Conservation (phyloP, 495 filamentous ascomycete species). For the Aspergillus mulundensis region DNA sequence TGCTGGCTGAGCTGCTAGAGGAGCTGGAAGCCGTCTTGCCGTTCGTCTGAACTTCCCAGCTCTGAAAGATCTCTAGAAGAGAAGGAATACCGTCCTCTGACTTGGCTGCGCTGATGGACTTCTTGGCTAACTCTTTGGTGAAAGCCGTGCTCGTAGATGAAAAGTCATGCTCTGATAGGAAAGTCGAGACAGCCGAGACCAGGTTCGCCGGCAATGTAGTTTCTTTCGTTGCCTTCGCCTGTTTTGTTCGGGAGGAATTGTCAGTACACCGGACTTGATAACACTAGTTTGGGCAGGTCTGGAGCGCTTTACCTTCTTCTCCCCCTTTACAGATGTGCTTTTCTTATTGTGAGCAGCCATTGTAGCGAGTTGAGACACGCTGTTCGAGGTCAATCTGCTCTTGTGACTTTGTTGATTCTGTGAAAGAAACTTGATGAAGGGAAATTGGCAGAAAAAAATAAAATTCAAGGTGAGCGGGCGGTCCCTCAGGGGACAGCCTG, state of each 20-base stretch:
- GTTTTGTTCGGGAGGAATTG: neutral
- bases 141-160: conserved; percentile 55
- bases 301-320: conserved; percentile 39
- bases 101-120: conserved; percentile 16
- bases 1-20: conserved; percentile 22
- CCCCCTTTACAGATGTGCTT: conserved; percentile 23
- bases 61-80: conserved; percentile 47
- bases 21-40: conserved; percentile 13
- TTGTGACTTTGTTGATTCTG: neutral
- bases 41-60: conserved; percentile 32
- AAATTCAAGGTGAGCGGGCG: conserved; percentile 18
- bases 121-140: conserved; percentile 46
- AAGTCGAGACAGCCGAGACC: conserved; percentile 60
- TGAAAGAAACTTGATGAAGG: conserved; percentile 16
- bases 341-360: conserved; percentile 35
- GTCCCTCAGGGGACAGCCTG: conserved; percentile 6
- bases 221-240: conserved; percentile 17
- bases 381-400: neutral
- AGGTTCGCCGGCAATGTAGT: conserved; percentile 50
- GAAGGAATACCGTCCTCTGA: conserved; percentile 38
- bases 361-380: conserved; percentile 1
- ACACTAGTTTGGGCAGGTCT: neutral
- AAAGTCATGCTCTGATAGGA: conserved; percentile 64
- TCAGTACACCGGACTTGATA: neutral
- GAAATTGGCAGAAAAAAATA: conserved; percentile 31